phyloP scores from a whole-genome alignment of 2,329 filamentous ascomycete species.

The Bipolaris victoriae region DNA sequence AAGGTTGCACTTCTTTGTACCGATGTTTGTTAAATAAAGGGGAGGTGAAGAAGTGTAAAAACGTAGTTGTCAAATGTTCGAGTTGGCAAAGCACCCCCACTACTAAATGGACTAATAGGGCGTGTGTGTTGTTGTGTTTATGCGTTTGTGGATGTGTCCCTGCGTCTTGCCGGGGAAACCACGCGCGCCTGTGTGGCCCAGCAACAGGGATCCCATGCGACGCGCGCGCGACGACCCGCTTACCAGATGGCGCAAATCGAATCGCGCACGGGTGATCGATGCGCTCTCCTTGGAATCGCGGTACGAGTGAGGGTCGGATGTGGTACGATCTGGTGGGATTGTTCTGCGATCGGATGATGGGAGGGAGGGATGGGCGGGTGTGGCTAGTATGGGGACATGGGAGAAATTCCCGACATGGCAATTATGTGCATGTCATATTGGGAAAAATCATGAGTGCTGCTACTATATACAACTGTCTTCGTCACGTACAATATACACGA shows the following conservation, averaged over 20 bases:
- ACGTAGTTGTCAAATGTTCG: background rate
- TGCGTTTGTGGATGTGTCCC: slow-evolving; percentile 7
- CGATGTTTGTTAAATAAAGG: background rate
- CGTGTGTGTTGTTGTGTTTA: slow-evolving; percentile 19
- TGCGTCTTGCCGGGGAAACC: slow-evolving; percentile 29
- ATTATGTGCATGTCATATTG: no score
- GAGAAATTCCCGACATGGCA: no score
- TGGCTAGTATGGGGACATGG: no score
- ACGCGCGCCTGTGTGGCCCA: slow-evolving; percentile 4
- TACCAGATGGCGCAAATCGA: background rate
- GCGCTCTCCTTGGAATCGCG: slow-evolving; percentile 8
- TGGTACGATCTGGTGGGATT: background rate
- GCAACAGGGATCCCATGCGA: slow-evolving; percentile 10
- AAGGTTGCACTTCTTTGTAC: background rate
- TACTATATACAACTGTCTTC: no score
- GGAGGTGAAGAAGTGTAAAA: no score
- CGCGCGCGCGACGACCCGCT: slow-evolving; percentile 5
- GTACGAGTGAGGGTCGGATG: background rate
- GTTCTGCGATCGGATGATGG: no score
- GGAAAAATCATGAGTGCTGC: no score
- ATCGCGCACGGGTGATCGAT: slow-evolving; percentile 22
- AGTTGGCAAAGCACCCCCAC: slow-evolving; percentile 1
- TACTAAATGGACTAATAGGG: slow-evolving; percentile 4
- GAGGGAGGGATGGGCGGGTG: no score
- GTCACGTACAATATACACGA: no score